phyloP scores from a whole-genome alignment of 2,329 filamentous ascomycete species.

The Cercospora sp. region DNA sequence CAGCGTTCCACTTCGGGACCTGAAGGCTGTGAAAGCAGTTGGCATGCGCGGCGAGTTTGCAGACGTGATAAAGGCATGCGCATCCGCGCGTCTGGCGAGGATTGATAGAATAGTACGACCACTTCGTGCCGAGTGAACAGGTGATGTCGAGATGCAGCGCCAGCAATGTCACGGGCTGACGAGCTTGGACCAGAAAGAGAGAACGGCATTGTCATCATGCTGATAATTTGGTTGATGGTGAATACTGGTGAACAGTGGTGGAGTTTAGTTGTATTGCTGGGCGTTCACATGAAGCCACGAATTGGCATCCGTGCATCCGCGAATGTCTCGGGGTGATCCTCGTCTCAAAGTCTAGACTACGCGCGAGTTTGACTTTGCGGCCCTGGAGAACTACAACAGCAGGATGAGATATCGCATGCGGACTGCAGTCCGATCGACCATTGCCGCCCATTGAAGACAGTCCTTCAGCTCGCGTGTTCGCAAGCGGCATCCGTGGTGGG shows the following conservation, averaged over 20 bases:
- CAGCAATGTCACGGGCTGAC: neutral
- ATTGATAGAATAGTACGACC: neutral
- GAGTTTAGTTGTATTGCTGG: neutral
- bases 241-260: neutral
- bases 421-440: slow-evolving; percentile 3
- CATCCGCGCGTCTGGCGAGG: neutral
- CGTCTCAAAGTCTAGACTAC: neutral
- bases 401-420: neutral
- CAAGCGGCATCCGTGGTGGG: neutral
- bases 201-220: neutral
- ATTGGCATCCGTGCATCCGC: neutral
- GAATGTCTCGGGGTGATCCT: neutral
- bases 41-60: neutral
- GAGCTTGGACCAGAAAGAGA: neutral
- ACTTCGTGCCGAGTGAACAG: neutral
- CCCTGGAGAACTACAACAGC: neutral
- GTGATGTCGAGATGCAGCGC: neutral
- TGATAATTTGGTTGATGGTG: neutral
- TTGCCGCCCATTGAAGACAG: neutral
- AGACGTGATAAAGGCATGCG: neutral
- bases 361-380: neutral
- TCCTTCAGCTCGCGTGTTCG: neutral
- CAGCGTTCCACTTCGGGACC: neutral
- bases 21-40: neutral
- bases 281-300: neutral